Evolutionary conservation across 495 filamentous ascomycete species (phyloP).

Genomic region (Rhypophila decipiens): DNA sequence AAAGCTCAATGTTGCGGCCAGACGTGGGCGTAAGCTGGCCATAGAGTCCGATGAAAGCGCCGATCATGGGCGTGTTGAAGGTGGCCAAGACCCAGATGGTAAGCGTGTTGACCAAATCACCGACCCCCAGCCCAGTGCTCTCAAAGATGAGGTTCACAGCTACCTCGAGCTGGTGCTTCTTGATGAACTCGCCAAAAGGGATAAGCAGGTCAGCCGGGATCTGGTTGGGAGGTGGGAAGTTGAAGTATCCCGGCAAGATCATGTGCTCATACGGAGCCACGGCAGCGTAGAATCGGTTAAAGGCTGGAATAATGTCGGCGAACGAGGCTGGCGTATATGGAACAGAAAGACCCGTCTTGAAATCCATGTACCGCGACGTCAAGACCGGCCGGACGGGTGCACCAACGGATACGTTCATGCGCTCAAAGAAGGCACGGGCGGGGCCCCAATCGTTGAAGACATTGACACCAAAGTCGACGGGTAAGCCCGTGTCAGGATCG

Average conservation of each 20-base stretch:
- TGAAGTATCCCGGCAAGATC: conserved; percentile 33
- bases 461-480: conserved; percentile 39
- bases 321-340: conserved; percentile 12
- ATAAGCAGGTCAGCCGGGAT: conserved; percentile 43
- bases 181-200: conserved; percentile 40
- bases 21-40: conserved; percentile 23
- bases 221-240: conserved; percentile 29
- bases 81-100: conserved; percentile 36
- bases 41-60: conserved; percentile 23
- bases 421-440: conserved; percentile 24
- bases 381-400: conserved; percentile 11
- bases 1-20: conserved; percentile 36
- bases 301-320: conserved; percentile 21
- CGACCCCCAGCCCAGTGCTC: conserved; percentile 35
- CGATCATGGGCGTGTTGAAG: conserved; percentile 35
- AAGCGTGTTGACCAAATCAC: conserved; percentile 25
- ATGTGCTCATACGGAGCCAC: conserved; percentile 30
- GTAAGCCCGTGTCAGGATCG: conserved; percentile 24
- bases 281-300: conserved; percentile 30
- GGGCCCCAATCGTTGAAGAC: conserved; percentile 21
- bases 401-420: conserved; percentile 28
- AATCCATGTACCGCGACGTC: conserved; percentile 33
- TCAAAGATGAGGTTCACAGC: conserved; percentile 26
- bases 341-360: conserved; percentile 27
- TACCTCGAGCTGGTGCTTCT: conserved; percentile 25